Evolutionary conservation across 78 protist genomes (phyloP).

Genomic region (Dictyostelium intermedium): DNA sequence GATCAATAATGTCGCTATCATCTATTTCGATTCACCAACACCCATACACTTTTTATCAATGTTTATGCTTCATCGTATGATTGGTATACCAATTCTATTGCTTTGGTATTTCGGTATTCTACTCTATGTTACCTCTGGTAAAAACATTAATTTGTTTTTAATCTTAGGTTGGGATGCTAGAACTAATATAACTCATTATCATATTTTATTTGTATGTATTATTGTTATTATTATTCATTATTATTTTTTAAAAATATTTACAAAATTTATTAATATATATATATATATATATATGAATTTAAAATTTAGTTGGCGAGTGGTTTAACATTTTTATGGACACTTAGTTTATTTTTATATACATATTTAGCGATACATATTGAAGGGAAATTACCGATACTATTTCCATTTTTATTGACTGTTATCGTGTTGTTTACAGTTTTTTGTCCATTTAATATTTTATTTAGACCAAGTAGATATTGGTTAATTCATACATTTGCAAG

Average conservation of each 20-base stretch:
- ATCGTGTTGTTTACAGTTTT: not conserved
- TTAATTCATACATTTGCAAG: constrained; percentile 44
- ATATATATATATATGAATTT: not conserved
- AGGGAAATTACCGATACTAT: constrained; percentile 43
- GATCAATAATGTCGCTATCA: constrained; percentile 20
- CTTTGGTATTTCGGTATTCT: constrained; percentile 60
- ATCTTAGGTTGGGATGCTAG: constrained; percentile 76
- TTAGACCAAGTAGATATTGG: constrained; percentile 50
- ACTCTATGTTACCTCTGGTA: constrained; percentile 39
- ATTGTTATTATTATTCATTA: no score
- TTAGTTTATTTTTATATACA: constrained; percentile 24
- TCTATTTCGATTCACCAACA: not conserved
- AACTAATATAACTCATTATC: constrained; percentile 29
- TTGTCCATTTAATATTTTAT: constrained; percentile 30
- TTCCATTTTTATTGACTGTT: constrained; percentile 29
- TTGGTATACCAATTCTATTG: constrained; percentile 32
- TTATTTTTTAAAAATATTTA: no score
- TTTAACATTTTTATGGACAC: constrained; percentile 40
- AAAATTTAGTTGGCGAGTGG: constrained; percentile 8
- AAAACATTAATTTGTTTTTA: constrained; percentile 26
- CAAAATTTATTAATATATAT: not conserved
- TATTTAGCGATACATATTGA: not conserved
- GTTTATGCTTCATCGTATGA: constrained; percentile 44
- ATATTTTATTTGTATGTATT: constrained; percentile 10
- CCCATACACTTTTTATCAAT: constrained; percentile 42